Evolutionary conservation across 352 stramenopile species (phyloP).

Genomic region (Peronospora farinosa): DNA sequence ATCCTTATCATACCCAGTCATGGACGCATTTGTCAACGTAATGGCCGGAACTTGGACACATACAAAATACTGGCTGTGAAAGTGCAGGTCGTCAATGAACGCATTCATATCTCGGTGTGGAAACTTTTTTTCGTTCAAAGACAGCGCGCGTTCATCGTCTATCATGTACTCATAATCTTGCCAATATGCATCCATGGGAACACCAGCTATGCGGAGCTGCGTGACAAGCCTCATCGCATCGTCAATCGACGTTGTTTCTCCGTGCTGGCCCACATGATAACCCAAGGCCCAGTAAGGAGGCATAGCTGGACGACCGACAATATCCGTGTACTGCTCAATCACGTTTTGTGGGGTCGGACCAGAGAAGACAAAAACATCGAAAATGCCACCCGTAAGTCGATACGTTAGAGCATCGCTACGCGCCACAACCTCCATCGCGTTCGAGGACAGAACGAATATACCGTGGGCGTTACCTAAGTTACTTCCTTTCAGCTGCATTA

Average conservation of each 20-base stretch:
- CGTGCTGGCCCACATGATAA: slow-evolving; percentile 64
- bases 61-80: slow-evolving; percentile 76
- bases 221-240: slow-evolving; percentile 25
- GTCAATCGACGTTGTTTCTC: slow-evolving; percentile 15
- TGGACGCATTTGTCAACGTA: slow-evolving; percentile 17
- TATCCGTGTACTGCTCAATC: slow-evolving; percentile 58
- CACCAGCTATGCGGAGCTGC: slow-evolving; percentile 32
- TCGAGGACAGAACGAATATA: slow-evolving; percentile 73
- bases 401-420: slow-evolving; percentile 65
- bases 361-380: slow-evolving; percentile 78
- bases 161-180: slow-evolving; percentile 55
- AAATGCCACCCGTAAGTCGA: slow-evolving; percentile 64
- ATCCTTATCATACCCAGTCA: not conserved
- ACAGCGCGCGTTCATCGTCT: slow-evolving; percentile 37
- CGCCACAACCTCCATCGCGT: slow-evolving; percentile 82
- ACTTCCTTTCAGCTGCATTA: slow-evolving; percentile 60
- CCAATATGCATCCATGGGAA: slow-evolving; percentile 81
- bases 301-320: slow-evolving; percentile 72
- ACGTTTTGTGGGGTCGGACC: slow-evolving; percentile 54
- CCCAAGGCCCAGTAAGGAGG: slow-evolving; percentile 83
- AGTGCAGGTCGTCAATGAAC: slow-evolving; percentile 78
- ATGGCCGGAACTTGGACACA: slow-evolving; percentile 65
- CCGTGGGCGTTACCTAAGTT: slow-evolving; percentile 51
- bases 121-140: slow-evolving; percentile 57
- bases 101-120: slow-evolving; percentile 27